These are phyloP conservation scores for Gymnopilus junonius DNA, from an alignment of 768 basidiomycete genomes.

Conservation along the genomic window DNA sequence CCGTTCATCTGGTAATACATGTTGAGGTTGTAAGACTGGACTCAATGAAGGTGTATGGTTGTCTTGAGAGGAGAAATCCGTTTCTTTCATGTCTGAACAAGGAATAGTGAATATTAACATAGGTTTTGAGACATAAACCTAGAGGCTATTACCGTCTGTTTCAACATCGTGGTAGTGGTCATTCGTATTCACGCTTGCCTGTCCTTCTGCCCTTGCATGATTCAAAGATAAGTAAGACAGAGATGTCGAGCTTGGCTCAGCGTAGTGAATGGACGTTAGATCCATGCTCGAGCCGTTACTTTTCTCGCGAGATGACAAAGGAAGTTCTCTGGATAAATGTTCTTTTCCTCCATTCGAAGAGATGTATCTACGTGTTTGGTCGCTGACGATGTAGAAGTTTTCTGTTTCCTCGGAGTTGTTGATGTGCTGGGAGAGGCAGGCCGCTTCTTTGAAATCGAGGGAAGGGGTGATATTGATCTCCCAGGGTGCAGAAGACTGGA, in stretches of 20 bases:
- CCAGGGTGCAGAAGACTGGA: not conserved
- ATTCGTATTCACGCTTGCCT: not conserved
- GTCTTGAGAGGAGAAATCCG: conserved; percentile 10
- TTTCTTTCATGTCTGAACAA: conserved; percentile 6
- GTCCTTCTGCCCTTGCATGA: not conserved
- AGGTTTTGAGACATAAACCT: not conserved
- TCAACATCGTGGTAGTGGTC: not conserved
- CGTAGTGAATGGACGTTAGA: not conserved
- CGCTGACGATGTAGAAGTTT: not conserved
- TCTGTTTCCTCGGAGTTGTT: not conserved
- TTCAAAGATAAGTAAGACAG: not conserved
- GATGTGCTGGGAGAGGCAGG: conserved; percentile 9
- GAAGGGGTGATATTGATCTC: conserved; percentile 11
- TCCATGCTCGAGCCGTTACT: not conserved
- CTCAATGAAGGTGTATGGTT: not conserved
- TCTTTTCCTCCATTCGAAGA: not conserved
- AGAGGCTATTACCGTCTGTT: conserved; percentile 5
- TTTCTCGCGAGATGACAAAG: not conserved
- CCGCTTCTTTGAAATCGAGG: conserved; percentile 10
- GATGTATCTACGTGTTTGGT: not conserved
- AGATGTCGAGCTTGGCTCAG: not conserved
- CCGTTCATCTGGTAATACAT: not conserved
- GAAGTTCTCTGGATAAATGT: not conserved
- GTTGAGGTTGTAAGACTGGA: not conserved
- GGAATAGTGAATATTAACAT: not conserved